Evolutionary conservation across 257 asterid species (phyloP).

Genomic region (Nicotiana noctiflora): DNA sequence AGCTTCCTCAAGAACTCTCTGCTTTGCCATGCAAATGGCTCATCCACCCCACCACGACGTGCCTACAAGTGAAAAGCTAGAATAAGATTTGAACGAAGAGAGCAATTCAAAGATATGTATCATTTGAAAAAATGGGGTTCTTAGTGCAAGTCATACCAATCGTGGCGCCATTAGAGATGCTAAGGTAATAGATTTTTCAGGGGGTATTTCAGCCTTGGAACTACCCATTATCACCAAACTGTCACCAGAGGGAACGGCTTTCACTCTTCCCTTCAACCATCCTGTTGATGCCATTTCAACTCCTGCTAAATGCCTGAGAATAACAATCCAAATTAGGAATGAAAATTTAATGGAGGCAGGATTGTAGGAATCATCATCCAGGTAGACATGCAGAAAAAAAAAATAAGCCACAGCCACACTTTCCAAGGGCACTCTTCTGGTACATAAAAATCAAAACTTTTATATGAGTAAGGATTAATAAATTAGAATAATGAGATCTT

Average conservation of each 20-base stretch:
- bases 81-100: not conserved
- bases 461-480: not conserved
- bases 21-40: conserved; percentile 98
- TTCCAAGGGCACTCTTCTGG: not conserved
- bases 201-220: conserved; percentile 80
- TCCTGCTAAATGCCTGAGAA: conserved; percentile 39
- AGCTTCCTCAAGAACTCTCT: conserved; percentile 83
- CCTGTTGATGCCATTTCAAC: conserved; percentile 92
- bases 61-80: conserved; percentile 38
- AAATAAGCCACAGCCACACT: not conserved
- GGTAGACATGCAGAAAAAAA: conserved; percentile 1
- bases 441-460: not conserved
- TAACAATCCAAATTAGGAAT: not conserved
- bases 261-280: conserved; percentile 88
- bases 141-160: conserved; percentile 44
- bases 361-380: not conserved
- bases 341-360: not conserved
- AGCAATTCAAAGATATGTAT: not conserved
- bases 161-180: conserved; percentile 89
- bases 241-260: conserved; percentile 96
- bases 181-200: conserved; percentile 80
- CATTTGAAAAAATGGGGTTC: not conserved
- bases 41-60: conserved; percentile 80
- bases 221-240: conserved; percentile 81
- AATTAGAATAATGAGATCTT: not conserved